These are phyloP conservation scores for Sarocladium oryzae DNA, from an alignment of 2,329 filamentous ascomycete species.

Conservation along the genomic window DNA sequence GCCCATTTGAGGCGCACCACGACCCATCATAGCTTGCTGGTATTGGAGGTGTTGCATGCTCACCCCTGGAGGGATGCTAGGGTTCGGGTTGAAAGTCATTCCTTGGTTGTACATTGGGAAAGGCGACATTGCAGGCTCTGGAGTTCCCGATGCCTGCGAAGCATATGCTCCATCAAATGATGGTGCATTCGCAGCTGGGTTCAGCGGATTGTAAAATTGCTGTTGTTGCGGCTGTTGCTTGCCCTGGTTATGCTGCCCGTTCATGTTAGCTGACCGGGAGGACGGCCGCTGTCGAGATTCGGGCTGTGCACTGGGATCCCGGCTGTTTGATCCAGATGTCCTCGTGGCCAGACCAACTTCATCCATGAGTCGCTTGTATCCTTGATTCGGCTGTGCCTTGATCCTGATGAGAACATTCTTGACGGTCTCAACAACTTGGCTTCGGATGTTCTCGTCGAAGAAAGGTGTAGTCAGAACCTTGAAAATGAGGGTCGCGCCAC, in stretches of 20 bases:
- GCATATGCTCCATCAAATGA: constrained; percentile 48
- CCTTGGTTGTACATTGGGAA: constrained; percentile 46
- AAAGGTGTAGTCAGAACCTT: constrained; percentile 97
- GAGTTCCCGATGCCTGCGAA: constrained; percentile 45
- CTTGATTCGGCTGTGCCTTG: constrained; percentile 89
- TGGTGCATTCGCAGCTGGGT: constrained; percentile 29
- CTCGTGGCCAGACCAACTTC: constrained; percentile 84
- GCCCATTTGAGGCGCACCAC: constrained; percentile 46
- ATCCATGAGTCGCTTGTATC: constrained; percentile 98
- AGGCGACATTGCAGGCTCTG: constrained; percentile 39
- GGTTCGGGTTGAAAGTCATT: constrained; percentile 44
- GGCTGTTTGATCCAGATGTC: constrained; percentile 31
- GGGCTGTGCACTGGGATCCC: constrained; percentile 36
- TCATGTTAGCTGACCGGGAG: constrained; percentile 46
- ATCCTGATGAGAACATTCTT: constrained; percentile 81
- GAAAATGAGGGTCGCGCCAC: constrained; percentile 93
- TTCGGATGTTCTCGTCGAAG: constrained; percentile 85
- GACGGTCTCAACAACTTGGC: constrained; percentile 85
- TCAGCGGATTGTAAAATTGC: constrained; percentile 49
- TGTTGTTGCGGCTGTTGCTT: constrained; percentile 25
- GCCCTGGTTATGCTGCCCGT: constrained; percentile 34
- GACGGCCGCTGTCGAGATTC: constrained; percentile 49
- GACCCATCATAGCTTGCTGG: constrained; percentile 51
- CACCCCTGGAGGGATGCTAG: constrained; percentile 38
- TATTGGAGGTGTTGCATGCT: constrained; percentile 50